Evolutionary conservation across 148 eudicot genomes (phyloP).

Genomic region (Agrostemma githago): DNA sequence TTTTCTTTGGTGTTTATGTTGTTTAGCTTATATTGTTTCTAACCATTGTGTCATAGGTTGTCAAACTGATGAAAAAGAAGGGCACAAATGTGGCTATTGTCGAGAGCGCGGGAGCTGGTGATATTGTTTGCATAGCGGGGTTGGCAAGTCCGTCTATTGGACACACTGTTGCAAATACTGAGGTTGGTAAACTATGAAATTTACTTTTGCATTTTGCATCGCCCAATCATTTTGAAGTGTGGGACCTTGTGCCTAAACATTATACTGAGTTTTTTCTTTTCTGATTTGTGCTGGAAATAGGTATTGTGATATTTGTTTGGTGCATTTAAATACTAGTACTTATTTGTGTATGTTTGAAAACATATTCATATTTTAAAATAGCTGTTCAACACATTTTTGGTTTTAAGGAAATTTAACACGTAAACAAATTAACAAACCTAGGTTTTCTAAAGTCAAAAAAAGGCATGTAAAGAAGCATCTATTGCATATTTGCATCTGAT

Average conservation of each 20-base stretch:
- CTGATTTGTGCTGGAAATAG: background rate
- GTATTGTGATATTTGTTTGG: conserved; percentile 4
- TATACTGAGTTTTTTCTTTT: background rate
- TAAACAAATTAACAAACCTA: no score
- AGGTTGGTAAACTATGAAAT: conserved; percentile 39
- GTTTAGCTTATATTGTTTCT: conserved; percentile 1
- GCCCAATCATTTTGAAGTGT: background rate
- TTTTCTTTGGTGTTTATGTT: background rate
- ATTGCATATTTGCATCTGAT: no score
- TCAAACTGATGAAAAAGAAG: conserved; percentile 87
- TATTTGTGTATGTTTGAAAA: background rate
- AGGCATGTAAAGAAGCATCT: no score
- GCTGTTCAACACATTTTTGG: no score
- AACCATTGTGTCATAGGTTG: conserved; percentile 44
- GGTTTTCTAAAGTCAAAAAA: no score
- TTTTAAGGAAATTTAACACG: no score
- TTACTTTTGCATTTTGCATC: conserved; percentile 4
- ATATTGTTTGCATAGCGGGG: conserved; percentile 93
- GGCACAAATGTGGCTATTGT: conserved; percentile 62
- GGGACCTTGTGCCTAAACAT: background rate
- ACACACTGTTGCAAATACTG: conserved; percentile 77
- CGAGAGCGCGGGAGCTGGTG: conserved; percentile 97
- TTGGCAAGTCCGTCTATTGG: conserved; percentile 82
- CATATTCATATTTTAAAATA: no score
- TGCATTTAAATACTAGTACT: background rate